A percentile compares a stretch with the other conserved stretches of the same genome.
Conservation (phyloP, 352 stramenopile genomes). For the Phytophthora constricta region DNA sequence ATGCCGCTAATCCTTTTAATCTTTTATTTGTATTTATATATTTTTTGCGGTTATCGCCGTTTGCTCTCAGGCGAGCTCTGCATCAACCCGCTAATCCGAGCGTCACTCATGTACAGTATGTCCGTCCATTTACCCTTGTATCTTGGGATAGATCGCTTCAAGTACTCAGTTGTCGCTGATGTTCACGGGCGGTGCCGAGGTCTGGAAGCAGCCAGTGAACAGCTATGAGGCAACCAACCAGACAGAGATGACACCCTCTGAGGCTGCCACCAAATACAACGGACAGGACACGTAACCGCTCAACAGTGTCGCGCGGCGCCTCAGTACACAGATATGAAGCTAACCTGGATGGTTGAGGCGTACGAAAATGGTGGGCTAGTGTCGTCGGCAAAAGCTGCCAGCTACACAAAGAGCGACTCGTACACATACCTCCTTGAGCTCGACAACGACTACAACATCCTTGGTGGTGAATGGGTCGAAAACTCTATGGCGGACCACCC, state of each 20-base stretch:
- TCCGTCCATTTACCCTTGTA: too few relatives aligned
- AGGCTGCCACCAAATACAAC: slow-evolving; percentile 46
- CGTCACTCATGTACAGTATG: too few relatives aligned
- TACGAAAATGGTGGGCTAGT: slow-evolving; percentile 51
- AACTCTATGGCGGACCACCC: slow-evolving; percentile 42
- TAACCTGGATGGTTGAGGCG: slow-evolving; percentile 57
- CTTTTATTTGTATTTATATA: too few relatives aligned
- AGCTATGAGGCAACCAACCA: slow-evolving; percentile 49
- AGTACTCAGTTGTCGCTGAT: slow-evolving; percentile 54
- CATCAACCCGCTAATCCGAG: too few relatives aligned
- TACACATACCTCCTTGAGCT: slow-evolving; percentile 55
- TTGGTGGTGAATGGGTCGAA: slow-evolving; percentile 50
- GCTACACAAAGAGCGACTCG: slow-evolving; percentile 33
- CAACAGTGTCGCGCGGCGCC: slow-evolving; percentile 40
- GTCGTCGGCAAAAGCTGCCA: slow-evolving; percentile 22
- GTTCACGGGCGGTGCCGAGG: slow-evolving; percentile 39
- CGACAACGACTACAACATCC: slow-evolving; percentile 45
- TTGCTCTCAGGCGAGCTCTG: too few relatives aligned
- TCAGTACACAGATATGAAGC: slow-evolving; percentile 51
- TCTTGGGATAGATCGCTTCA: too few relatives aligned
- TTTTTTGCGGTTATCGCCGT: too few relatives aligned
- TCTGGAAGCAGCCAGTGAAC: slow-evolving; percentile 71
- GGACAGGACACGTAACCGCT: slow-evolving; percentile 52
- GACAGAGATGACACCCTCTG: slow-evolving; percentile 41
- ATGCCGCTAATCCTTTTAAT: too few relatives aligned